These are phyloP conservation scores for Diaporthe destruens DNA, from an alignment of 2,329 filamentous ascomycete species.

Conservation along the genomic window DNA sequence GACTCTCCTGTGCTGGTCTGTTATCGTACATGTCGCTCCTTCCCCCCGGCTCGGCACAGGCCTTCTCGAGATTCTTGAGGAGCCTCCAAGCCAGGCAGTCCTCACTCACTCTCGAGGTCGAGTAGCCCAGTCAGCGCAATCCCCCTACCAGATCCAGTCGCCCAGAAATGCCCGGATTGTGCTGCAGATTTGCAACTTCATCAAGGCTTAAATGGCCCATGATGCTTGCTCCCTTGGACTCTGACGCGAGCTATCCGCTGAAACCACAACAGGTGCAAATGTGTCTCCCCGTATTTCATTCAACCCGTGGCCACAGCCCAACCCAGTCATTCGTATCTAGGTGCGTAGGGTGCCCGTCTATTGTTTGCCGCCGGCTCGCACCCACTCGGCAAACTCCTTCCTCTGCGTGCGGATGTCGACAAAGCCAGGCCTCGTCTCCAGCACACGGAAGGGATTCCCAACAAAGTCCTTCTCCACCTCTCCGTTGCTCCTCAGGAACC, in stretches of 20 bases:
- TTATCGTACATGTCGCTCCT: conserved; percentile 11
- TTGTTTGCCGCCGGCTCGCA: conserved; percentile 54
- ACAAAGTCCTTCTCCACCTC: conserved; percentile 77
- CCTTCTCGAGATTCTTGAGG: background rate
- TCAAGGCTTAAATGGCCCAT: background rate
- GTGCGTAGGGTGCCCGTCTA: background rate
- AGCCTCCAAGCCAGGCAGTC: background rate
- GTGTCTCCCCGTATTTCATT: background rate
- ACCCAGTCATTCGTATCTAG: too few species aligned
- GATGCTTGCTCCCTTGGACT: too few species aligned
- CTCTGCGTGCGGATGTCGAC: conserved; percentile 87
- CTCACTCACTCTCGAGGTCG: background rate
- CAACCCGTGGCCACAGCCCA: background rate
- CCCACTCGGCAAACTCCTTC: conserved; percentile 84
- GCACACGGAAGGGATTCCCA: conserved; percentile 82
- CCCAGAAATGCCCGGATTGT: background rate
- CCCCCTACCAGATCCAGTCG: background rate
- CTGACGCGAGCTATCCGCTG: background rate
- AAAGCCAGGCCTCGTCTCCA: conserved; percentile 88
- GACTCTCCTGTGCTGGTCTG: too few species aligned
- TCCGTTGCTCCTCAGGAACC: conserved; percentile 68
- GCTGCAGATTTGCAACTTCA: background rate
- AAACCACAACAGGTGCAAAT: background rate
- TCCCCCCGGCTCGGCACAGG: background rate
- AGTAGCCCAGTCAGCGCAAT: background rate